phyloP scores from a whole-genome alignment of 441 rosid genomes.

The Adansonia gregorii region DNA sequence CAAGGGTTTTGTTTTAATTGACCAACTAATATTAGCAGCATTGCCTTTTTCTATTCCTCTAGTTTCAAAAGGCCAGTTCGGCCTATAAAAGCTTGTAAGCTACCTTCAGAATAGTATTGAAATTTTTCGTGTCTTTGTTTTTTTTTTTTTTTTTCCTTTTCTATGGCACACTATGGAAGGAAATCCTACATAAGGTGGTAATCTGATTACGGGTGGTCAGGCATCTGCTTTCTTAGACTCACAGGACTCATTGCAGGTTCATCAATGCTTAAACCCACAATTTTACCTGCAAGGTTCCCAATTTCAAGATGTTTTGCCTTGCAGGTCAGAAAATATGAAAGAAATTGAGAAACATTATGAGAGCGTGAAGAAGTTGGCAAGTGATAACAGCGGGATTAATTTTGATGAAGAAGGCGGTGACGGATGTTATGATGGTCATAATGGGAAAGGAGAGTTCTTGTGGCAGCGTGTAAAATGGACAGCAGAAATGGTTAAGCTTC shows the following conservation, averaged over 20 bases:
- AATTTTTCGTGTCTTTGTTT: neutral
- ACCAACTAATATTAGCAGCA: neutral
- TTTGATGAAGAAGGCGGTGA: slow-evolving; percentile 13
- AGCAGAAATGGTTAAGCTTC: slow-evolving; percentile 39
- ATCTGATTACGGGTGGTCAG: neutral
- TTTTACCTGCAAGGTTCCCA: slow-evolving; percentile 21
- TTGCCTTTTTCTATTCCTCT: neutral
- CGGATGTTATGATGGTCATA: slow-evolving; percentile 25
- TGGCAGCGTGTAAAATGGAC: slow-evolving; percentile 43
- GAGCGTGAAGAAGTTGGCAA: neutral
- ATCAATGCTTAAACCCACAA: slow-evolving; percentile 25
- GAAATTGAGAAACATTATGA: slow-evolving; percentile 9
- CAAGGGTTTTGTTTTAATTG: neutral
- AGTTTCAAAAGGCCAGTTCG: neutral
- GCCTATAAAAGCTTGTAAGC: neutral
- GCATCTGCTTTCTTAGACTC: slow-evolving; percentile 10
- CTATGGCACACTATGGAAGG: slow-evolving; percentile 24
- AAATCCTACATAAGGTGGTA: slow-evolving; percentile 14
- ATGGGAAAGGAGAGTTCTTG: slow-evolving; percentile 15
- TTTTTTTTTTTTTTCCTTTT: neutral
- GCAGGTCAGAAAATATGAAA: slow-evolving; percentile 7
- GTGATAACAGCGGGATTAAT: neutral
- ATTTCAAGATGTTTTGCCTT: slow-evolving; percentile 15
- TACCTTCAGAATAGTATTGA: neutral
- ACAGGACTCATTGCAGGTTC: slow-evolving; percentile 22